Percentiles rank a stretch among this genome's conserved stretches.
phyloP scores from a whole-genome alignment of 176 grass and related monocot genomes.

The Elymus sibiricus region DNA sequence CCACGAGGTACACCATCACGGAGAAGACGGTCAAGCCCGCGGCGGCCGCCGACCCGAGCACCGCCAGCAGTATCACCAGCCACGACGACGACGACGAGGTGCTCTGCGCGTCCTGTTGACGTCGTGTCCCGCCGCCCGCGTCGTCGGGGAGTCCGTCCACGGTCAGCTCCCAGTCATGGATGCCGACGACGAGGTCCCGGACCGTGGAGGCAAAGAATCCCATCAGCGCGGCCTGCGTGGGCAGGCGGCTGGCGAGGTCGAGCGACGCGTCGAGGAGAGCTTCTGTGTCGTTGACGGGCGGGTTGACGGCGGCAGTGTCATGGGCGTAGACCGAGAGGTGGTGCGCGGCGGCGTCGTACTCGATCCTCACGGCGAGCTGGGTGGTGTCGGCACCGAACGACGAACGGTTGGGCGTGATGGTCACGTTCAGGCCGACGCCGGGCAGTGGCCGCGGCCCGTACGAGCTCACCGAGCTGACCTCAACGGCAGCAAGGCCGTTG shows the following conservation, averaged over 20 bases:
- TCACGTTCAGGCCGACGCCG: slow-evolving; percentile 16
- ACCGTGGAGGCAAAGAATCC: not conserved
- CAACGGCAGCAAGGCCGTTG: not conserved
- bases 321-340: not conserved
- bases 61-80: not conserved
- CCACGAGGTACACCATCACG: not conserved
- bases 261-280: not conserved
- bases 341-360: not conserved
- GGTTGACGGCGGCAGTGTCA: not conserved
- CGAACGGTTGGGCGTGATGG: not conserved
- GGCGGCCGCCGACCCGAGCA: not conserved
- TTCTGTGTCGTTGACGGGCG: not conserved
- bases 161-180: not conserved
- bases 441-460: not conserved
- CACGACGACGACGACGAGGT: not conserved
- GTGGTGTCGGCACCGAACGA: not conserved
- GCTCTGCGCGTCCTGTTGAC: not conserved
- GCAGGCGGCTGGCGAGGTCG: not conserved
- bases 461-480: not conserved
- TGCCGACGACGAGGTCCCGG: not conserved
- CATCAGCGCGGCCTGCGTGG: not conserved
- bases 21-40: not conserved
- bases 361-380: not conserved
- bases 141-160: not conserved
- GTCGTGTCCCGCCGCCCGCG: not conserved